phyloP scores from a whole-genome alignment of 2,329 filamentous ascomycete genomes.

The Fusarium fracticaudum region DNA sequence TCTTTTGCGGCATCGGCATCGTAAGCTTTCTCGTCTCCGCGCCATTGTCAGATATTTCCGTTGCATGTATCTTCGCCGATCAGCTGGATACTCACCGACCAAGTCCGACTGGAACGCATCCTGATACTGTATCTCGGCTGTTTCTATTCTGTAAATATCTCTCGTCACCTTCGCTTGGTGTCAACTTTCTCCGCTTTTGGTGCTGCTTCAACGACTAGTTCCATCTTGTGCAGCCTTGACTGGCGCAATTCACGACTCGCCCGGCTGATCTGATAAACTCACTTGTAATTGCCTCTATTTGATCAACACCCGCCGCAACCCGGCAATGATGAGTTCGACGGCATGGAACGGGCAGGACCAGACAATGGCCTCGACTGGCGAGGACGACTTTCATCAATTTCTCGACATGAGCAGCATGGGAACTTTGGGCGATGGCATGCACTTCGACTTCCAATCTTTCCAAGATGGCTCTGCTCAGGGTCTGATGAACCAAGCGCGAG shows the following conservation, averaged over 20 bases:
- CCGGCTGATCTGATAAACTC: conserved; percentile 3
- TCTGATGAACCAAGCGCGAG: conserved; percentile 45
- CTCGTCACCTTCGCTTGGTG: not conserved
- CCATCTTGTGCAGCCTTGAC: conserved; percentile 12
- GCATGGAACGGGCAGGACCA: conserved; percentile 68
- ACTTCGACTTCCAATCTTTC: conserved; percentile 70
- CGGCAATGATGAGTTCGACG: conserved; percentile 61
- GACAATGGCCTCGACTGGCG: conserved; percentile 58
- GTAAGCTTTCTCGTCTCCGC: conserved; percentile 17
- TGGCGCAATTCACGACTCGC: conserved; percentile 15
- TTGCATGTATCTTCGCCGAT: conserved; percentile 28
- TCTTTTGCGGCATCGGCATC: conserved; percentile 16
- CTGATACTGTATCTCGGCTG: conserved; percentile 8
- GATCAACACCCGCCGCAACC: conserved; percentile 28
- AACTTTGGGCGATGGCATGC: conserved; percentile 61
- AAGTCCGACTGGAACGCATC: conserved; percentile 27
- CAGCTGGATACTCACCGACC: conserved; percentile 10
- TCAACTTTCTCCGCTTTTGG: conserved; percentile 21
- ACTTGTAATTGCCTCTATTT: conserved; percentile 12
- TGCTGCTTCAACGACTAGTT: conserved; percentile 12
- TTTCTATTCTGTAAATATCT: conserved; percentile 11
- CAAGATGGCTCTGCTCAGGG: conserved; percentile 50
- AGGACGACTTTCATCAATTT: conserved; percentile 73
- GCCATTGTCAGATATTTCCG: conserved; percentile 27
- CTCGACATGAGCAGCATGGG: conserved; percentile 68